phyloP scores from a whole-genome alignment of 352 stramenopile genomes.

The Phytophthora vignae region DNA sequence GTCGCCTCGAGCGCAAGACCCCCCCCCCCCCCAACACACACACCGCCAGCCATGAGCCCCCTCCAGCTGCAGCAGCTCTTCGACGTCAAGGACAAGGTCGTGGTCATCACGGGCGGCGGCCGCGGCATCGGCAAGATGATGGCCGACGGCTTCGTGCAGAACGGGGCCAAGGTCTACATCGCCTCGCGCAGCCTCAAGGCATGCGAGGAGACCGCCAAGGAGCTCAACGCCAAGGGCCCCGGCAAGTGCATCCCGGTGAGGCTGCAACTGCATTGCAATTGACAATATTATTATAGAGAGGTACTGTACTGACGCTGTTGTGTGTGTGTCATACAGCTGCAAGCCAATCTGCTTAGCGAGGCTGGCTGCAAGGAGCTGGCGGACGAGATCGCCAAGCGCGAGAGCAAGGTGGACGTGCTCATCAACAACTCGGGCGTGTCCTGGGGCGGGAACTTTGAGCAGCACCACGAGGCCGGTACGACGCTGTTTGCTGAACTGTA shows the following conservation, averaged over 20 bases:
- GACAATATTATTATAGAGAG: no score
- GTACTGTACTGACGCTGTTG: not conserved
- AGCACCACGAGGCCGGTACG: slow-evolving; percentile 37
- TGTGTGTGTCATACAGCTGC: slow-evolving; percentile 26
- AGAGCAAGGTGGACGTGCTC: slow-evolving; percentile 91
- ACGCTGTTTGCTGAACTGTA: not conserved
- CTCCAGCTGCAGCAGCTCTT: slow-evolving; percentile 36
- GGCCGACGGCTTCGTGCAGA: slow-evolving; percentile 92
- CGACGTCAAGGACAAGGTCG: slow-evolving; percentile 72
- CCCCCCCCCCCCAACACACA: no score
- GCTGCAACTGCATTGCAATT: not conserved
- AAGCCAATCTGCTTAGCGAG: slow-evolving; percentile 48
- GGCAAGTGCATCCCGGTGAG: slow-evolving; percentile 71
- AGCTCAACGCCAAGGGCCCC: slow-evolving; percentile 65
- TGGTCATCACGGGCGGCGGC: slow-evolving; percentile 95
- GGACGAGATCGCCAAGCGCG: slow-evolving; percentile 74
- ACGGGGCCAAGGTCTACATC: slow-evolving; percentile 95
- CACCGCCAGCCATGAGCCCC: slow-evolving; percentile 17
- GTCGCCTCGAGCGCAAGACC: slow-evolving; percentile 10
- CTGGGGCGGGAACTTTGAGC: slow-evolving; percentile 58
- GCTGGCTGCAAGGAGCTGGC: slow-evolving; percentile 57
- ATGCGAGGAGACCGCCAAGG: slow-evolving; percentile 78
- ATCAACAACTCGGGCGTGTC: slow-evolving; percentile 94
- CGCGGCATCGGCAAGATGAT: slow-evolving; percentile 97
- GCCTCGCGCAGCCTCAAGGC: slow-evolving; percentile 87